Evolutionary conservation across 2,329 filamentous ascomycete genomes (phyloP).

Genomic region (Nemania sp.): DNA sequence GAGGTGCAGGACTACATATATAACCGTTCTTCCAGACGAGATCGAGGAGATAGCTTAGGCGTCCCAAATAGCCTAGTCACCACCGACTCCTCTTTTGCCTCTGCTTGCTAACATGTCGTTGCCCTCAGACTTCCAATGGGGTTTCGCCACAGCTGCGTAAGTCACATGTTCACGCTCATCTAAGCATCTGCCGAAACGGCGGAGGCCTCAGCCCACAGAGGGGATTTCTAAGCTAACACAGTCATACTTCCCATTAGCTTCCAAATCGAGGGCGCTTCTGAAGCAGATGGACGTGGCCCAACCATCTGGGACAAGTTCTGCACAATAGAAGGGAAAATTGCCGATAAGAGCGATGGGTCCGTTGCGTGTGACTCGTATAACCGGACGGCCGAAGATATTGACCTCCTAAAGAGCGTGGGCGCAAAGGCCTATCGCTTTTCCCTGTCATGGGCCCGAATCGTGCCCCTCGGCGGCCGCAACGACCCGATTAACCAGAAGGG

Average conservation of each 20-base stretch:
- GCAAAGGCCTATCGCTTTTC: constrained; percentile 86
- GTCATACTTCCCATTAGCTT: constrained; percentile 67
- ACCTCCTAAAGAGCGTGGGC: constrained; percentile 78
- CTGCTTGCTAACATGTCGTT: constrained; percentile 63
- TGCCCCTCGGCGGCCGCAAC: constrained; percentile 84
- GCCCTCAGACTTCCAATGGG: constrained; percentile 79
- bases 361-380: constrained; percentile 91
- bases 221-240: constrained; percentile 33
- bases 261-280: constrained; percentile 83
- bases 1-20: constrained; percentile 40
- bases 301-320: constrained; percentile 95
- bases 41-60: constrained; percentile 40
- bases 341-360: constrained; percentile 78
- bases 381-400: constrained; percentile 80
- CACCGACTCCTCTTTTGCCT: constrained; percentile 35
- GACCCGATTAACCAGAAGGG: constrained; percentile 85
- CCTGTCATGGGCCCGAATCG: constrained; percentile 85
- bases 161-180: constrained; percentile 42
- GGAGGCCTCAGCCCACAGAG: neutral
- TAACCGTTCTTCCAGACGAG: constrained; percentile 49
- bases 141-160: constrained; percentile 82
- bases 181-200: constrained; percentile 12
- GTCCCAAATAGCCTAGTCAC: constrained; percentile 39
- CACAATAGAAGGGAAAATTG: constrained; percentile 83
- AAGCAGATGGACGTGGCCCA: constrained; percentile 81